Base-by-base conservation (phyloP, 2,329 filamentous ascomycete species). In the Orbilia brochopaga region DNA sequence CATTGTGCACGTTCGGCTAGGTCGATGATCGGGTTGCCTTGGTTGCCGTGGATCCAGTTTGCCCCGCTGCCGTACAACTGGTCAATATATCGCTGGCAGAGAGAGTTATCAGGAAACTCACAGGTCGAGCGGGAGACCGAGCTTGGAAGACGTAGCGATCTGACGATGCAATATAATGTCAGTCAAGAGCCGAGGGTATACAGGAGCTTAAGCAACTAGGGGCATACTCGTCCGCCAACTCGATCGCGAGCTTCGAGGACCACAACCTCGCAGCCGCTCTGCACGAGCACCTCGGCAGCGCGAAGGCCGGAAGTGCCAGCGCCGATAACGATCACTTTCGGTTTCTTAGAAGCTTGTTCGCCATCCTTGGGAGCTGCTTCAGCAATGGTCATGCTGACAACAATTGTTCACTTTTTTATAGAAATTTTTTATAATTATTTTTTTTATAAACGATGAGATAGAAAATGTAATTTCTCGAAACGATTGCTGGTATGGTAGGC, bases 41-140 rank as follows among this genome's bases (percentile, higher is more conserved):
- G 81, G 4, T 87, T 90, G 35, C 89, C 89, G 70, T 92, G 89
- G 57, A 92, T 90, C 89, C 89, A 92, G 76, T 91, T 92, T n/a
- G 89, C 87, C 0, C 89, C 89, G 32, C 83, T 85, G 55, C 55
- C 51, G 23, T 35, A 54, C 44, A 50, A 17, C 50, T 73, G 32
- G 32, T 8, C 27, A 8, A 32, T 32, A 32, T 32, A 32, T 3
- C 27, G 8, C 3, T 32, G 27, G 8, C 27, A 8, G n/a, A n/a
- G n/a, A n/a, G n/a, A 3, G 8, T 32, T 8, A 4, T 4, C 27
- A 8, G 3, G 8, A 44, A 15, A 52, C 56, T 42, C 48, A 70
- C 56, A 74, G 61, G 35, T 74, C 64, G 42, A 73, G 57, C 13
- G 54, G 58, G 50, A 67, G 61, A 13, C 57, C 55, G 35, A 74